Evolutionary conservation across 306 rosid genomes (phyloP).

Genomic region (Hylodesmum podocarpum): DNA sequence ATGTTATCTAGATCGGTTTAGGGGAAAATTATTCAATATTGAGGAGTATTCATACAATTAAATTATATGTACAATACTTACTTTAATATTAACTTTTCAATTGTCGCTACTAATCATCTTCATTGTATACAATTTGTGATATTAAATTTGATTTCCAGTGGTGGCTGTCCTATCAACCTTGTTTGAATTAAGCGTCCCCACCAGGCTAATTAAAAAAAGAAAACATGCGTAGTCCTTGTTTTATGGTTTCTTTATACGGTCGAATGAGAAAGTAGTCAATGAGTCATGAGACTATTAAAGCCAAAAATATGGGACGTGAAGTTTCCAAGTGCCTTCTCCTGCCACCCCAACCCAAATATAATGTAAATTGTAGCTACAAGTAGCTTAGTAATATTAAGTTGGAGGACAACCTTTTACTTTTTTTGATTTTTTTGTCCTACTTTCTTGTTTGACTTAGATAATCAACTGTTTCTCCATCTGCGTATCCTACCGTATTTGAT

Average conservation of each 20-base stretch:
- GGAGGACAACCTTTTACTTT: conserved; percentile 11
- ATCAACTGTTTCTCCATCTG: background rate
- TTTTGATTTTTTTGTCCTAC: background rate
- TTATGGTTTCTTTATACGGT: background rate
- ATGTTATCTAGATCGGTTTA: too few species aligned
- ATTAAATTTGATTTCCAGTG: background rate
- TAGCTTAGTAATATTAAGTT: background rate
- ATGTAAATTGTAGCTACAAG: background rate
- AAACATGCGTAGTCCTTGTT: background rate
- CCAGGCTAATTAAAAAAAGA: background rate
- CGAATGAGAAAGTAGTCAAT: background rate
- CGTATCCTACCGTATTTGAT: background rate
- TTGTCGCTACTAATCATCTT: too few species aligned
- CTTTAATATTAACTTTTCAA: too few species aligned
- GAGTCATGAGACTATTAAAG: background rate
- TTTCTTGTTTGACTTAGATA: conserved; percentile 9
- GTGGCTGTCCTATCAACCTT: conserved; percentile 22
- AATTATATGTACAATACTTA: too few species aligned
- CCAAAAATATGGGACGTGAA: background rate
- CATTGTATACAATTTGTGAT: background rate
- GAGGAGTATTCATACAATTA: too few species aligned
- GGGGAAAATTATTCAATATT: background rate
- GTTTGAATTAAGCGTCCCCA: background rate
- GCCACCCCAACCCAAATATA: too few species aligned
- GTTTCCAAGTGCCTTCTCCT: background rate